Evolutionary conservation across 2,329 filamentous ascomycete genomes (phyloP), one percentile per base, ranked within the genome.

Genomic region (Ophiostoma sp.): DNA sequence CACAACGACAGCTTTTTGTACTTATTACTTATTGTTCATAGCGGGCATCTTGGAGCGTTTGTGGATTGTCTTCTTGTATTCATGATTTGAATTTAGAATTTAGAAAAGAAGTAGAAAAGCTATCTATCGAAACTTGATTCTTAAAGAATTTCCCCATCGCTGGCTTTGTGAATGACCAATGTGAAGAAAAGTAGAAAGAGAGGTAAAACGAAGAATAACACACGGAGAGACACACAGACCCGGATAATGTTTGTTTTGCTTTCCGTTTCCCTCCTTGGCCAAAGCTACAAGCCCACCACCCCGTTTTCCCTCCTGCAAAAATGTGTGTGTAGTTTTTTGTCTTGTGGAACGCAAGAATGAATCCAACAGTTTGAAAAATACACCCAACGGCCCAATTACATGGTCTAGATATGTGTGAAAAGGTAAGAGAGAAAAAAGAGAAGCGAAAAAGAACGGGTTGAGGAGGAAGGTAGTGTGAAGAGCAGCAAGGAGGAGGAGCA

Each of bases 371-470:
- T 45, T 12, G 50, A 12, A 25, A 25, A 25, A n/a, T 28, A 42
- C 61, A 45, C 61, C n/a, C 36, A 66, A 66, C 22, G 36, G 36
- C 61, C 36, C 36, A 66, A 66, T 66, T 66, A 66, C 61, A 66
- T 66, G 39, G 36, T 61, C 39, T 59, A 33, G 50, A 71, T 28
- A 31, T 28, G 42, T 25, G 48, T 22, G 31, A 39, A 39, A 42
- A 55, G 5, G 50, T 11, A 59, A 59, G 45, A 25, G n/a, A 6
- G 48, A 28, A 57, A 39, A 12, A n/a, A 11, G n/a, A 59, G 17
- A 70, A 17, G 52, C 11, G 12, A 48, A 48, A 15, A 22, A 25
- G 22, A 45, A 4, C 11, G 15, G n/a, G 3, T 7, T 6, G 12
- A 42, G 33, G 61, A 66, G 36, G 22, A 5, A 11, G n/a, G 36